Base-by-base conservation (phyloP, 305 asterid genomes). In the Fraxinus albicans region DNA sequence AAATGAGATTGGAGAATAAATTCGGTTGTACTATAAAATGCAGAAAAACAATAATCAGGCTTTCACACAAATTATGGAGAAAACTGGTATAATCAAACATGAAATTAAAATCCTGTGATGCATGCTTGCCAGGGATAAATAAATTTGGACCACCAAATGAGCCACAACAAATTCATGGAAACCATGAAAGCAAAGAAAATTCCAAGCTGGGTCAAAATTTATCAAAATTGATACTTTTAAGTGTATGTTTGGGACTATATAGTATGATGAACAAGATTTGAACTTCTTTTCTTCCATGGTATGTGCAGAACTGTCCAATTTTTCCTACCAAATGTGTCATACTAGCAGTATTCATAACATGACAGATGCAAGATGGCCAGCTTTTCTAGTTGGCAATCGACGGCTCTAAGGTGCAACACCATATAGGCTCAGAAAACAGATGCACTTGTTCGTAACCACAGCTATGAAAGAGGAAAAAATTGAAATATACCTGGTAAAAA, bases 1-100 rank as follows among this genome's bases (percentile, higher is more conserved):
- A 79, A 93, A 96, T 76, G 98, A 83, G 86, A 91, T 88, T 76
- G 99, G 99, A 86, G 99, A 96, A 85, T 95, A 95, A 63, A 94
- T 89, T 72, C 97, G 96, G 84, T 94, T 91, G 81, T 93, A 95
- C 99, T 95, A 95, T 44, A 76, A 58, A 82, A 73, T 69, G 55
- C 36, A 84, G 80, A 81, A 12, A 77, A 74, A 74, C 42, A 34
- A 69, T 21, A 7, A 40, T 85, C 77, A 77, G 80, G 74, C 77
- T 33, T 73, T 69, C 65, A 31, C 8, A 7, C 6, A 53, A 27
- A 17, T 65, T 33, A 58, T 44, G 70, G 78, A 70, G 3, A 35
- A 25, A 77, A 81, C 47, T 29, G 42, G 70, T 33, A n/a, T 6
- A 34, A 75, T 40, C 38, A 25, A 15, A 36, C 25, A 36, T 60